Percentiles rank a stretch among this genome's conserved stretches.
Conservation (phyloP, 2,329 filamentous ascomycete genomes). For the Scedosporium dehoogii region DNA sequence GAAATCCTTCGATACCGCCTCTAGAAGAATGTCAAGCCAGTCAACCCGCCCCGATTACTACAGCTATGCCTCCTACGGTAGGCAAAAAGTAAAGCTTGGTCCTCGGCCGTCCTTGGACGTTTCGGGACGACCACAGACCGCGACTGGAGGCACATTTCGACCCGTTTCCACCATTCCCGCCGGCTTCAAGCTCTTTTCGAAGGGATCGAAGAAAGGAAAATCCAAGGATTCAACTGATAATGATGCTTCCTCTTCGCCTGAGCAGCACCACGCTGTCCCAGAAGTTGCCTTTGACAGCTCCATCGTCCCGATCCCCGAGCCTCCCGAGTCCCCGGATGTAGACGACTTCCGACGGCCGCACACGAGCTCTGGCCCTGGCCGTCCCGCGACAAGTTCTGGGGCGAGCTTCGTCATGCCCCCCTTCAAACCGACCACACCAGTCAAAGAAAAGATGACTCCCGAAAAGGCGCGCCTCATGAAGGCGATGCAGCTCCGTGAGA, state of each 20-base stretch:
- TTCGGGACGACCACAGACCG: slow-evolving; percentile 50
- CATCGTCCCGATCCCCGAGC: slow-evolving; percentile 25
- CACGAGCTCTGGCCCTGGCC: slow-evolving; percentile 19
- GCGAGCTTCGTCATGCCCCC: slow-evolving; percentile 5
- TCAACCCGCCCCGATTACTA: slow-evolving; percentile 41
- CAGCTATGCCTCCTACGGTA: slow-evolving; percentile 39
- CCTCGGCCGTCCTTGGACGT: slow-evolving; percentile 70
- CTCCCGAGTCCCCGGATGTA: slow-evolving; percentile 16
- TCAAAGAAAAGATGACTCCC: slow-evolving; percentile 56
- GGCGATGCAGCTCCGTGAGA: slow-evolving; percentile 81
- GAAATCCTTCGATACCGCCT: slow-evolving; percentile 30
- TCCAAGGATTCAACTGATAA: slow-evolving; percentile 19
- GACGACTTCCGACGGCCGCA: slow-evolving; percentile 20
- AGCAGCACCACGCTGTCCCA: slow-evolving; percentile 18
- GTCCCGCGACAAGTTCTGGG: slow-evolving; percentile 4
- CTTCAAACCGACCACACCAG: slow-evolving; percentile 27
- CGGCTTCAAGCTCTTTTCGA: slow-evolving; percentile 63
- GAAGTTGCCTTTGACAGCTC: slow-evolving; percentile 26
- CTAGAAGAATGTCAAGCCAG: slow-evolving; percentile 39
- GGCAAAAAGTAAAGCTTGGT: slow-evolving; percentile 80
- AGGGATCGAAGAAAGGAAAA: slow-evolving; percentile 43
- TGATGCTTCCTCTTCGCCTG: slow-evolving; percentile 20
- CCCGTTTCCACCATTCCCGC: slow-evolving; percentile 72
- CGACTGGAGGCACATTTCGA: slow-evolving; percentile 44
- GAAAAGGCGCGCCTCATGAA: slow-evolving; percentile 93